These are phyloP conservation scores for Helotiales sp. DNA, from an alignment of 2,329 filamentous ascomycete genomes.

Conservation along the genomic window DNA sequence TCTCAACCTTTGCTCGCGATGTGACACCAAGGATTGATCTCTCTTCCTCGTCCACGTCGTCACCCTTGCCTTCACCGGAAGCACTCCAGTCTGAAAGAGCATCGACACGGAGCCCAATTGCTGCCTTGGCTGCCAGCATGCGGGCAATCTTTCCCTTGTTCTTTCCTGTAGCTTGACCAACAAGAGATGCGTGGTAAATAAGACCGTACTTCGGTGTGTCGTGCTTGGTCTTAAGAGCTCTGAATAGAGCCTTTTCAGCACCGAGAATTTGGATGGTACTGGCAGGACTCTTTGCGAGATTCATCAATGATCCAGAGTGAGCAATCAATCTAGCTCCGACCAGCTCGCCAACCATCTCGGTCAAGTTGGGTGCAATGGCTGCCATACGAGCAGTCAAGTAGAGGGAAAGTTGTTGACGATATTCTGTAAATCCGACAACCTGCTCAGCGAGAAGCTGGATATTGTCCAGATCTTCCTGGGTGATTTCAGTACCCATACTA, in stretches of 20 bases:
- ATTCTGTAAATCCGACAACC: slow-evolving; percentile 88
- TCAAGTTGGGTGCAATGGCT: slow-evolving; percentile 94
- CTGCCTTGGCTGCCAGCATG: slow-evolving; percentile 91
- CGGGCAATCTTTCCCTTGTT: slow-evolving; percentile 99
- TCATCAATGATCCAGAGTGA: slow-evolving; percentile 91
- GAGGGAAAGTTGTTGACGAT: slow-evolving; percentile 81
- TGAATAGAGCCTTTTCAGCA: slow-evolving; percentile 98
- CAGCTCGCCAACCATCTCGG: slow-evolving; percentile 86
- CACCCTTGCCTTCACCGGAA: slow-evolving; percentile 62
- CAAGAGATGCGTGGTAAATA: slow-evolving; percentile 88
- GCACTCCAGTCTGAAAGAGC: slow-evolving; percentile 77
- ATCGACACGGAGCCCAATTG: slow-evolving; percentile 90
- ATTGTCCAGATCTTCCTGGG: slow-evolving; percentile 86
- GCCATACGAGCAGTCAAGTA: slow-evolving; percentile 95
- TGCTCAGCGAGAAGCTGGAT: slow-evolving; percentile 90
- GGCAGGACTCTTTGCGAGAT: slow-evolving; percentile 90
- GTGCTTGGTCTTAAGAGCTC: slow-evolving; percentile 98
- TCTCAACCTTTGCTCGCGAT: slow-evolving; percentile 72
- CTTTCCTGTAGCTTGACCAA: slow-evolving; percentile 94
- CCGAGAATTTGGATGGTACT: slow-evolving; percentile 97
- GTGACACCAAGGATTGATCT: slow-evolving; percentile 77
- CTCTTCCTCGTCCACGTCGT: slow-evolving; percentile 80
- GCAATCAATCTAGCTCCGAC: slow-evolving; percentile 94
- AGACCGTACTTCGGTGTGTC: slow-evolving; percentile 98
- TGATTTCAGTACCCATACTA: slow-evolving; percentile 98